Conservation (phyloP, 192 early-diverging fungal genomes). For the Diversispora eburnea region DNA sequence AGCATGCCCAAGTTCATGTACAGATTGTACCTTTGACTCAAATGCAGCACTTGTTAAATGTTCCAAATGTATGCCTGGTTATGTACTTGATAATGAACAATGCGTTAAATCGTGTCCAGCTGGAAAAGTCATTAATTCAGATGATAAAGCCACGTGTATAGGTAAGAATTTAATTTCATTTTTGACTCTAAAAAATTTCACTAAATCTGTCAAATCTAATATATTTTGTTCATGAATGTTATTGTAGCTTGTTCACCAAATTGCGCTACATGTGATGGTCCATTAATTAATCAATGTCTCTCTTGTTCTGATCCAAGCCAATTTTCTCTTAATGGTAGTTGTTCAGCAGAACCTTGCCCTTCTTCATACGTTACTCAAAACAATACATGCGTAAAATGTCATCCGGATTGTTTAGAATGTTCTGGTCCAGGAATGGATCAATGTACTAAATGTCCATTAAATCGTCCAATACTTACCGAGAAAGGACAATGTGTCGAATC, state of each 20-base stretch:
- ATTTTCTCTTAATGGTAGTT: background rate
- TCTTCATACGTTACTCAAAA: background rate
- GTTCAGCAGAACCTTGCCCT: background rate
- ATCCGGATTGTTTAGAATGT: slow-evolving; percentile 26
- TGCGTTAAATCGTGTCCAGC: slow-evolving; percentile 3
- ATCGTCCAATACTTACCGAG: slow-evolving; percentile 16
- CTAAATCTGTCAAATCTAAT: background rate
- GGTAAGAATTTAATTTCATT: slow-evolving; percentile 15
- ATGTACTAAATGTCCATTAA: slow-evolving; percentile 27
- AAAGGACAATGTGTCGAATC: slow-evolving; percentile 23
- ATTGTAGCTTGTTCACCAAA: background rate
- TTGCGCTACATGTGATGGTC: slow-evolving; percentile 19
- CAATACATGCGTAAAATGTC: slow-evolving; percentile 16
- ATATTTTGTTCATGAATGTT: background rate
- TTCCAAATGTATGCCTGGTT: slow-evolving; percentile 11
- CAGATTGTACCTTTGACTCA: background rate
- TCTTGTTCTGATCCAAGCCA: background rate
- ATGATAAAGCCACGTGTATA: background rate
- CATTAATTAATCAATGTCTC: background rate
- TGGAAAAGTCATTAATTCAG: background rate
- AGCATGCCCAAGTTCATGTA: background rate
- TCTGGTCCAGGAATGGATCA: slow-evolving; percentile 10
- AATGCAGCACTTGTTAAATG: background rate
- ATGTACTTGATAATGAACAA: background rate
- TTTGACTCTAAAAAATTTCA: background rate